Conservation (phyloP, 2,329 filamentous ascomycete species). For the Colletotrichum magnum region DNA sequence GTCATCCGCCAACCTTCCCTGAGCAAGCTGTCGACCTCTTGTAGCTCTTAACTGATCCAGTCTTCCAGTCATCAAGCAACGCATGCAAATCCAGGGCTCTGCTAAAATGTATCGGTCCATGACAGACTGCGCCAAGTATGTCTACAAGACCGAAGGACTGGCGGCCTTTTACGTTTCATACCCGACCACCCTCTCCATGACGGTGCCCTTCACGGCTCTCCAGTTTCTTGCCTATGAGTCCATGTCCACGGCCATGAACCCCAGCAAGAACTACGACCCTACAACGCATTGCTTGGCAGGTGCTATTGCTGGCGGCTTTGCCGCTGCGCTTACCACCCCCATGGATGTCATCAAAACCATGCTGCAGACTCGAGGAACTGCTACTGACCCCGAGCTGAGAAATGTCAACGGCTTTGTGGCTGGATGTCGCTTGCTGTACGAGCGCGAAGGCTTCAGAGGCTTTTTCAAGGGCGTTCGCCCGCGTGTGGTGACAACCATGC, state of each 20-base stretch:
- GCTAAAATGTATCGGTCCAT: constrained; percentile 87
- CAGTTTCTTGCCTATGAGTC: constrained; percentile 99
- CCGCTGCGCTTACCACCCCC: constrained; percentile 93
- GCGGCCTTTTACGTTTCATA: constrained; percentile 98
- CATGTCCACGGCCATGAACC: constrained; percentile 94
- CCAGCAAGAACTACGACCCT: constrained; percentile 87
- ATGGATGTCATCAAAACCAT: constrained; percentile 99
- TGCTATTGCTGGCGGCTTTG: constrained; percentile 92
- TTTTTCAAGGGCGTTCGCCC: constrained; percentile 96
- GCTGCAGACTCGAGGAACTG: constrained; percentile 91
- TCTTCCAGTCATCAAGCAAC: constrained; percentile 91
- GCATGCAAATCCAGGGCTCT: constrained; percentile 99
- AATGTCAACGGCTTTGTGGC: constrained; percentile 86
- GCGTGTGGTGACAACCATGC: constrained; percentile 95
- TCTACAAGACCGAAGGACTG: constrained; percentile 90
- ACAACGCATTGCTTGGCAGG: constrained; percentile 94
- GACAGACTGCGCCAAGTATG: constrained; percentile 86
- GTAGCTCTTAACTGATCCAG: too few species aligned
- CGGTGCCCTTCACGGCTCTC: constrained; percentile 95
- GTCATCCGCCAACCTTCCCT: constrained; percentile 45
- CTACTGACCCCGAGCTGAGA: constrained; percentile 83
- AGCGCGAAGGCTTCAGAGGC: constrained; percentile 85
- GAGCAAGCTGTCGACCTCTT: too few species aligned
- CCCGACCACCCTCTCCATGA: constrained; percentile 98
- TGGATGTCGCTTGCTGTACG: constrained; percentile 85